Percentiles rank a stretch among this genome's conserved stretches.
Evolutionary conservation across 2,329 filamentous ascomycete genomes (phyloP).

Genomic region (Alternaria sp.): DNA sequence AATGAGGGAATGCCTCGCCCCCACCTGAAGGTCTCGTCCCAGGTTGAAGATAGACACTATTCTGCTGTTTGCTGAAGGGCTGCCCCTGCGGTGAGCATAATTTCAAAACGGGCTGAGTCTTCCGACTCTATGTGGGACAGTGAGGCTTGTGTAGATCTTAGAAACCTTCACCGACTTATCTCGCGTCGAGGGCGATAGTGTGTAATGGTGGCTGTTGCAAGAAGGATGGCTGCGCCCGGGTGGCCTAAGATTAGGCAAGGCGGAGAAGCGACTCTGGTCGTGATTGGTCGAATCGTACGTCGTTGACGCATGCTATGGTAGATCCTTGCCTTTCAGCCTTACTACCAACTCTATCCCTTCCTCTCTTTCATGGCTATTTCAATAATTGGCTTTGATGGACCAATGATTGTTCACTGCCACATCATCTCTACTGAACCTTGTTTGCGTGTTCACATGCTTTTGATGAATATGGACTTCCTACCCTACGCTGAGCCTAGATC

Average conservation of each 20-base stretch:
- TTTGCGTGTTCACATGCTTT: neutral
- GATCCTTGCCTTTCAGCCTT: neutral
- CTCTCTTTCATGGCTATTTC: neutral
- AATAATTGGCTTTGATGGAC: neutral
- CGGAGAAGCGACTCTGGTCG: neutral
- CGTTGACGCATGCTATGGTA: neutral
- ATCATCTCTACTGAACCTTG: neutral
- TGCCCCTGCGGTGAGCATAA: neutral
- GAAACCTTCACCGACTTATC: neutral
- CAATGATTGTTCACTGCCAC: neutral
- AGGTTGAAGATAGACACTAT: neutral
- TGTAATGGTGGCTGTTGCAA: neutral
- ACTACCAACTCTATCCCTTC: too few species aligned
- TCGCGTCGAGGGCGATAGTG: neutral
- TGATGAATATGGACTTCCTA: neutral
- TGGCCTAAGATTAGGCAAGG: neutral
- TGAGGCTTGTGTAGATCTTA: neutral
- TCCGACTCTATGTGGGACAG: neutral
- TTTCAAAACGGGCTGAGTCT: neutral
- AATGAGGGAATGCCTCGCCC: too few species aligned
- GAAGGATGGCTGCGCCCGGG: constrained; percentile 1
- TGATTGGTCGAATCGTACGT: neutral
- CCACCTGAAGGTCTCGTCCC: too few species aligned
- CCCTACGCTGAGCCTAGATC: neutral
- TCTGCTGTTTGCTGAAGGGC: neutral